Evolutionary conservation across 768 basidiomycete genomes (phyloP).

Genomic region (Lentinula sp.): DNA sequence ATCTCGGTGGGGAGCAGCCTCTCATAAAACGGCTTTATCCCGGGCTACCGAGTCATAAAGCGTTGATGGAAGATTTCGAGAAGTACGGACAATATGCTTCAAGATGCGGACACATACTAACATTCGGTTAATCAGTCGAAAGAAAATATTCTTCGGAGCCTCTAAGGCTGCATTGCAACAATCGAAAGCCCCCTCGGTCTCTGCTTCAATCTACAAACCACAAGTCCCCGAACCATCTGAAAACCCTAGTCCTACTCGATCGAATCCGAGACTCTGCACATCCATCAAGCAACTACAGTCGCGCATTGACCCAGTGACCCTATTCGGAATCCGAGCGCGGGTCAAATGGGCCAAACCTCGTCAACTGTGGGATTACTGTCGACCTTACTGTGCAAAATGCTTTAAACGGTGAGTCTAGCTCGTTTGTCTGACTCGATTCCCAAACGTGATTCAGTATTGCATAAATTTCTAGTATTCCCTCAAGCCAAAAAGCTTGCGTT

Average conservation of each 20-base stretch:
- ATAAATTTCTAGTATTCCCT: conserved; percentile 33
- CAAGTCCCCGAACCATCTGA: not conserved
- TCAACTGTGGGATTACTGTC: conserved; percentile 36
- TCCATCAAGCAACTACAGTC: not conserved
- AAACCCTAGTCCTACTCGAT: not conserved
- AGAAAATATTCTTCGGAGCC: not conserved
- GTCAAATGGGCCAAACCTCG: not conserved
- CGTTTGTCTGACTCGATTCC: not conserved
- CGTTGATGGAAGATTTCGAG: conserved; percentile 31
- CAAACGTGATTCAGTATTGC: not conserved
- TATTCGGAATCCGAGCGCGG: not conserved
- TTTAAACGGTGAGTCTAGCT: conserved; percentile 33
- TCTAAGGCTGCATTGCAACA: not conserved
- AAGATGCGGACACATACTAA: not conserved
- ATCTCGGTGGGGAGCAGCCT: conserved; percentile 38
- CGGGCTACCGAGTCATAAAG: conserved; percentile 26
- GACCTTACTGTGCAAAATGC: conserved; percentile 48
- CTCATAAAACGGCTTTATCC: conserved; percentile 39
- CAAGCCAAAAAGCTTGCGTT: conserved; percentile 36
- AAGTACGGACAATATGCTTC: conserved; percentile 22
- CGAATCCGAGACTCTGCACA: not conserved
- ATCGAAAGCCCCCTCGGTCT: not conserved
- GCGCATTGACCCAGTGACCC: not conserved
- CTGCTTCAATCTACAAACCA: not conserved
- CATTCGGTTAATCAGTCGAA: not conserved